These are phyloP conservation scores for Glonium stellatum DNA, from an alignment of 495 filamentous ascomycete genomes.

Conservation along the genomic window DNA sequence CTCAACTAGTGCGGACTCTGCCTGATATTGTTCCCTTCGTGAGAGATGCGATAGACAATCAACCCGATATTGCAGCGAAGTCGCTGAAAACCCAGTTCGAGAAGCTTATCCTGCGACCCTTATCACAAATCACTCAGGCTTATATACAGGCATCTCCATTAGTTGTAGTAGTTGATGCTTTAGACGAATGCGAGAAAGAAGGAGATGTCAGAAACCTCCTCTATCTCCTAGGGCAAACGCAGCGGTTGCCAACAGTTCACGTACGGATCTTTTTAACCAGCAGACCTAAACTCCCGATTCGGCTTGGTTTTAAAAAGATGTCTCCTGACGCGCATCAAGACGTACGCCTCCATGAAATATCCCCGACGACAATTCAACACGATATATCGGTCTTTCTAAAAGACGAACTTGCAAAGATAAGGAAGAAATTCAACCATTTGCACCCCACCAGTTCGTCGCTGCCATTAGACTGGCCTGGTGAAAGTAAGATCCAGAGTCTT, in stretches of 20 bases:
- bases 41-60: constrained; percentile 7
- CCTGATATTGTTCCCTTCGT: constrained; percentile 9
- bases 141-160: background rate
- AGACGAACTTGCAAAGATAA: constrained; percentile 8
- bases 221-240: constrained; percentile 24
- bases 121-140: background rate
- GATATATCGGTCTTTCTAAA: constrained; percentile 35
- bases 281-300: constrained; percentile 33
- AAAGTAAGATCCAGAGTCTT: constrained; percentile 28
- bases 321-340: constrained; percentile 13
- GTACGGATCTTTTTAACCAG: constrained; percentile 34
- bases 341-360: constrained; percentile 32
- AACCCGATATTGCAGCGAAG: constrained; percentile 12
- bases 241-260: constrained; percentile 11
- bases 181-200: constrained; percentile 33
- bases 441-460: background rate
- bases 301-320: constrained; percentile 18
- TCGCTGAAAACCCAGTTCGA: constrained; percentile 8
- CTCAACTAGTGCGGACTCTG: constrained; percentile 1
- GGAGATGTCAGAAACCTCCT: constrained; percentile 25
- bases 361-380: constrained; percentile 26
- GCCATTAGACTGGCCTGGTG: constrained; percentile 38
- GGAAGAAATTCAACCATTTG: background rate
- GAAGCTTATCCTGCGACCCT: constrained; percentile 12
- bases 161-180: constrained; percentile 33